Evolutionary conservation across 805 yeast species (phyloP), one percentile per base, ranked within the genome.

Genomic region (Saccharomycopsis fermentans): DNA sequence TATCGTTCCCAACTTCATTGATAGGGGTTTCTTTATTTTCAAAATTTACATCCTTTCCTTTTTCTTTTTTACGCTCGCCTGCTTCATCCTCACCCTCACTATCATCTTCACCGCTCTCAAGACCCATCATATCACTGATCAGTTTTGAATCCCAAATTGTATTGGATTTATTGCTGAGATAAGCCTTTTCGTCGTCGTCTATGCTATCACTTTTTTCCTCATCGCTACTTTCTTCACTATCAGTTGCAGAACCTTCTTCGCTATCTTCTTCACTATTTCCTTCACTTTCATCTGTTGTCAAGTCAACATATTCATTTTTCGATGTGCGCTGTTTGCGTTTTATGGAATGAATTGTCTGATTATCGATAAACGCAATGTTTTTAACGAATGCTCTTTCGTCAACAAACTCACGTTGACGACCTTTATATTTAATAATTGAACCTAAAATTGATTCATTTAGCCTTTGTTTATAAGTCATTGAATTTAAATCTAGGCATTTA

Each of bases 381-480:
- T 73, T 68, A 2, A 86, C 87, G 60, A 78, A 71, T 47, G 71
- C 73, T 69, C 95, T 77, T 59, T 87, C 92, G 70, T 87, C 94
- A 55, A 80, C 81, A 68, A 87, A 87, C 67, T 86, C 90, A 68
- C 96, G 75, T 64, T 79, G 82, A 63, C 81, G 81, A 8, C 96
- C 96, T 60, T 78, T 81, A 67, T 82, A 85, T 65, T 81, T 83
- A 61, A 89, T 86, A 16, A 88, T 85, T 62, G 86, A 87, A 2
- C 96, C 96, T 57, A 90, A 71, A 6, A 90, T 83, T 64, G 89
- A 85, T 69, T 80, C 81, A 0, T 90, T 91, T 6, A 82, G 64
- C 60, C 96, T 73, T 57, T 80, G 77, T 65, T 81, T 84, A 66
- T 84, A 86, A 0, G 87, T 74, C 0, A 89, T 82, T 14, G 73